Conservation (phyloP, 1,139 yeast species). For the Taiozyma onychis region DNA sequence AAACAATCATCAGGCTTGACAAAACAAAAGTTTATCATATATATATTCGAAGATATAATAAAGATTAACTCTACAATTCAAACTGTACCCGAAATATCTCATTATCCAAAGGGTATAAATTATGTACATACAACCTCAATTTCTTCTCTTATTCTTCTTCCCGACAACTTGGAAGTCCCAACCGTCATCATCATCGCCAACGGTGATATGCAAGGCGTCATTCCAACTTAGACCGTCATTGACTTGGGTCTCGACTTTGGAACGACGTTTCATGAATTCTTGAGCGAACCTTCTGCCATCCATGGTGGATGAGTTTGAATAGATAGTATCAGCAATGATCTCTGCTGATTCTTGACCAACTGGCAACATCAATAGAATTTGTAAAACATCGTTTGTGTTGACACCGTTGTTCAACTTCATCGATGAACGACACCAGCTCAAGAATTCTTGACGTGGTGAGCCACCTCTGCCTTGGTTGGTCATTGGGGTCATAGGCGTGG, state of each 20-base stretch:
- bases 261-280: constrained; percentile 79
- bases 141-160: constrained; percentile 52
- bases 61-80: neutral
- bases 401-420: constrained; percentile 74
- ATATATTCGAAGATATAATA: neutral
- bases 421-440: constrained; percentile 79
- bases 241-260: constrained; percentile 56
- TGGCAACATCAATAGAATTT: constrained; percentile 78
- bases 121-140: constrained; percentile 9
- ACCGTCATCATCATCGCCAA: constrained; percentile 62
- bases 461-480: constrained; percentile 20
- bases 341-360: constrained; percentile 64
- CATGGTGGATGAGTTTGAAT: constrained; percentile 85
- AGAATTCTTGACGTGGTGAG: constrained; percentile 56
- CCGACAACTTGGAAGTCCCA: constrained; percentile 75
- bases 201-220: constrained; percentile 48
- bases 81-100: neutral
- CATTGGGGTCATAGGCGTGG: constrained; percentile 25
- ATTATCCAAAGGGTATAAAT: too few relatives aligned
- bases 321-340: constrained; percentile 88
- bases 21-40: neutral
- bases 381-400: constrained; percentile 67
- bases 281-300: constrained; percentile 93
- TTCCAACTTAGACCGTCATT: constrained; percentile 62
- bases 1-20: neutral